phyloP scores from a whole-genome alignment of 2,329 filamentous ascomycete genomes.

The Paraphaeosphaeria minitans region DNA sequence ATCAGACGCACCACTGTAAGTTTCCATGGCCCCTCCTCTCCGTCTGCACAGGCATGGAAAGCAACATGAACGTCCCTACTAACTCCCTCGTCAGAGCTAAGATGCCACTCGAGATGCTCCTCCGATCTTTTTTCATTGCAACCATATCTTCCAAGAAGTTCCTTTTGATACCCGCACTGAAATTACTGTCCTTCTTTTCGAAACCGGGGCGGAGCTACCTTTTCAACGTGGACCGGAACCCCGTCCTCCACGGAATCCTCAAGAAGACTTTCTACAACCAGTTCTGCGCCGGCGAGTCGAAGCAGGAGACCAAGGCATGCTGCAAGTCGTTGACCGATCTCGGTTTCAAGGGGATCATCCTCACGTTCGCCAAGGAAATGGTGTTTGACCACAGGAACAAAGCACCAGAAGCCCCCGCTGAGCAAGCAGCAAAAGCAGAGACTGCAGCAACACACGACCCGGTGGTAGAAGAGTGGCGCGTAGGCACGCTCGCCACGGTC shows the following conservation, averaged over 20 bases:
- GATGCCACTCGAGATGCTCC: slow-evolving; percentile 36
- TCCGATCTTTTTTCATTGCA: slow-evolving; percentile 46
- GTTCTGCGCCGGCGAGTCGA: slow-evolving; percentile 83
- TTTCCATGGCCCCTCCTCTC: not conserved
- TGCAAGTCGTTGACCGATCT: slow-evolving; percentile 70
- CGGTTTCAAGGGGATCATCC: slow-evolving; percentile 81
- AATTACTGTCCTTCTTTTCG: slow-evolving; percentile 47
- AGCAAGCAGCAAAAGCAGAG: slow-evolving; percentile 13
- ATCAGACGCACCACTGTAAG: slow-evolving; percentile 22
- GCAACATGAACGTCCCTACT: not conserved
- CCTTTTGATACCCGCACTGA: slow-evolving; percentile 47
- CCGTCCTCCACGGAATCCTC: slow-evolving; percentile 70
- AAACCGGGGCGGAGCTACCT: slow-evolving; percentile 45
- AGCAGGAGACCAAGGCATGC: slow-evolving; percentile 64
- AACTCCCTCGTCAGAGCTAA: slow-evolving; percentile 11
- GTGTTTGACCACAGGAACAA: slow-evolving; percentile 49
- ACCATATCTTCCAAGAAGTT: slow-evolving; percentile 55
- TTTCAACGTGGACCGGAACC: slow-evolving; percentile 72
- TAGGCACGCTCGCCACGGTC: slow-evolving; percentile 35
- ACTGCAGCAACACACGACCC: slow-evolving; percentile 19
- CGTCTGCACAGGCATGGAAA: too few relatives aligned
- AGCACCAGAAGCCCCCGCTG: slow-evolving; percentile 15
- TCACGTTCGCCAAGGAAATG: slow-evolving; percentile 79
- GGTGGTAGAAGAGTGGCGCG: slow-evolving; percentile 45
- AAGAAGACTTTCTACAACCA: slow-evolving; percentile 87